Percentiles rank a stretch among this genome's conserved stretches.
phyloP scores from a whole-genome alignment of 352 stramenopile genomes.

The Pythium plurisporium region DNA sequence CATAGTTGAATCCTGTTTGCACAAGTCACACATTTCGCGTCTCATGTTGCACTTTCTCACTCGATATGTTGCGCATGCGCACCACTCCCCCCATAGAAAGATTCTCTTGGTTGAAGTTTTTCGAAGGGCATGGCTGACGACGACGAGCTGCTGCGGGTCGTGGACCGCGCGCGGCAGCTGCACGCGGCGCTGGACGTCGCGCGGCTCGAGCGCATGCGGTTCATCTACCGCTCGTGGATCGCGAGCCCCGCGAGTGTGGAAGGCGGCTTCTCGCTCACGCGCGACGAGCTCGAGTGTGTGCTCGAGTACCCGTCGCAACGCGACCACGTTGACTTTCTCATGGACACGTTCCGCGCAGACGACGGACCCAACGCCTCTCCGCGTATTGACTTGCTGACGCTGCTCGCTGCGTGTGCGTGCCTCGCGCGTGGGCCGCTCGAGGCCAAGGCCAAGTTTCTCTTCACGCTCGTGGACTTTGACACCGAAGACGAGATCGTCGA shows the following conservation, averaged over 20 bases:
- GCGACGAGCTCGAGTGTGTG: conserved; percentile 56
- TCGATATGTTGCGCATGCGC: not conserved
- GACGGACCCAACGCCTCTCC: not conserved
- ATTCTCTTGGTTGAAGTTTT: conserved; percentile 8
- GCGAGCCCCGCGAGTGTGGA: conserved; percentile 33
- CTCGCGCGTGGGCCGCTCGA: conserved; percentile 46
- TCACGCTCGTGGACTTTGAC: conserved; percentile 67
- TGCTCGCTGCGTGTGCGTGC: conserved; percentile 40
- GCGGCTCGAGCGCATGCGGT: conserved; percentile 51
- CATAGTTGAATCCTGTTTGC: too few species aligned
- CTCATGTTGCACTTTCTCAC: conserved; percentile 5
- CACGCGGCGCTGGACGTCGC: conserved; percentile 39
- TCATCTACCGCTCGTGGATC: conserved; percentile 54
- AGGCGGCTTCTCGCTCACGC: conserved; percentile 55
- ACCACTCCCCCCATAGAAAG: not conserved
- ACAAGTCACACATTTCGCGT: conserved; percentile 13
- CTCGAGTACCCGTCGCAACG: conserved; percentile 41
- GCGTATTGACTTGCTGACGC: conserved; percentile 54
- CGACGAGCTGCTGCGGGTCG: conserved; percentile 6
- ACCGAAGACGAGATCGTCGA: conserved; percentile 73
- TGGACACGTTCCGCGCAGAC: conserved; percentile 31
- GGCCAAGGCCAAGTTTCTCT: conserved; percentile 54
- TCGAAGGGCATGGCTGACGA: not conserved
- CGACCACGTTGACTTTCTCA: conserved; percentile 43
- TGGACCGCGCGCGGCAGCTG: conserved; percentile 39